These are phyloP conservation scores for Parachlorella kessleri DNA, from an alignment of 139 green algal genomes.

Conservation along the genomic window DNA sequence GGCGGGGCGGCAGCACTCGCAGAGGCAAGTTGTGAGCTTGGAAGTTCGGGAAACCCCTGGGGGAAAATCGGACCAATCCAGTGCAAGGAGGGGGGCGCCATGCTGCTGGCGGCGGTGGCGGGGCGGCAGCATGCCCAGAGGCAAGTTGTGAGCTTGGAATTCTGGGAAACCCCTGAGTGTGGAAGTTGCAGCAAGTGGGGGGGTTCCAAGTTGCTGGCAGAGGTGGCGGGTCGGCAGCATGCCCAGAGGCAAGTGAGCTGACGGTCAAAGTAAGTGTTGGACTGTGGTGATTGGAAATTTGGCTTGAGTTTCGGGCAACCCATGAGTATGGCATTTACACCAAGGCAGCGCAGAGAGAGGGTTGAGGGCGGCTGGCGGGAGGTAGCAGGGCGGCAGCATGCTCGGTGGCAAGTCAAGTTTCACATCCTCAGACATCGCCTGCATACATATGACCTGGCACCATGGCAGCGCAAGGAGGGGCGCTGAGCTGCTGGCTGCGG, in stretches of 20 bases:
- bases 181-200: not conserved
- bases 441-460: not conserved
- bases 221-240: slow-evolving; percentile 12
- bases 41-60: too few species aligned
- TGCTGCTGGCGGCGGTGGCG: slow-evolving; percentile 10
- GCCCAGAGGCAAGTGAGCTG: slow-evolving; percentile 4
- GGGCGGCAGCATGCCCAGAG: not conserved
- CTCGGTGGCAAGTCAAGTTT: not conserved
- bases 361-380: slow-evolving; percentile 8
- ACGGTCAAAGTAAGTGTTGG: too few species aligned
- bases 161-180: too few species aligned
- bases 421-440: too few species aligned
- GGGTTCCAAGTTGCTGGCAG: not conserved
- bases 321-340: too few species aligned
- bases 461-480: not conserved
- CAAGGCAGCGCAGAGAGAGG: too few species aligned
- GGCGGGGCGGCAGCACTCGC: slow-evolving; percentile 14
- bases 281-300: too few species aligned
- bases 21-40: slow-evolving; percentile 5
- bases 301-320: too few species aligned
- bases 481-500: slow-evolving; percentile 1
- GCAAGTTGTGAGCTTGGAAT: not conserved
- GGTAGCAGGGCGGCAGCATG: slow-evolving; percentile 5
- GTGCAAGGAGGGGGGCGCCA: slow-evolving; percentile 14
- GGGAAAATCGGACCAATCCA: too few species aligned